Base-by-base conservation (phyloP, 768 basidiomycete species). In the Suillus fuscotomentosus region DNA sequence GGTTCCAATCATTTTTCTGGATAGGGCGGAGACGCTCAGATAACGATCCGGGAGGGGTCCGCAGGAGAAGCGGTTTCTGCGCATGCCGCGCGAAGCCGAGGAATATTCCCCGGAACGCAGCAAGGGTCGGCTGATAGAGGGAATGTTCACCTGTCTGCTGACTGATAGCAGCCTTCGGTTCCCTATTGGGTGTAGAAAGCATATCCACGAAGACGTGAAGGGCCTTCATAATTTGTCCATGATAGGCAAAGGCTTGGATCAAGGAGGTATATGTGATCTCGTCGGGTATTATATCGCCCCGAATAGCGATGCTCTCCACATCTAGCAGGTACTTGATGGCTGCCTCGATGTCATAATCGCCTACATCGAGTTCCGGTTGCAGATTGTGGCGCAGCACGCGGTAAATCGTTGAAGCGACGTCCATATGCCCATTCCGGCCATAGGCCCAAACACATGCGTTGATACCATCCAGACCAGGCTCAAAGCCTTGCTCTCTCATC, bases 391-490 rank as follows among this genome's bases (percentile, higher is more conserved):
- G 83, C 20, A 94, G 79, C 10, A 88, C 68, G 39, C 84, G 84
- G 68, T 93, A 95, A 38, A 94, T 82, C 66, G 79, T 78, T 63
- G 75, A 72, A 2, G 85, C 86, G n/a, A 89, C 66, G 61, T 89
- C 86, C 24, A 87, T 68, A 22, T 81, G 83, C 15, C 78, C 75
- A 60, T 81, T 82, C 43, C 77, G 77, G 20, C 83, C 84, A 73
- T 84, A 93, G 0, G 88, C 88, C 87, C 86, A 90, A 10, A 95
- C 77, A 69, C 84, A 86, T 8, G 85, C 81, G 70, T 94, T 94
- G 68, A 89, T 70, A 13, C 88, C 89, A 61, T 89, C 88, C 24
- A 90, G 67, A 8, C 86, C 85, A 17, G 93, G 70, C 45, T 83
- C 80, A 56, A 85, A 61, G 34, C 75, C 78, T 47, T 85, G 82